Evolutionary conservation across 345 rosid species (phyloP).

Genomic region (Cardiospermum halicacabum): DNA sequence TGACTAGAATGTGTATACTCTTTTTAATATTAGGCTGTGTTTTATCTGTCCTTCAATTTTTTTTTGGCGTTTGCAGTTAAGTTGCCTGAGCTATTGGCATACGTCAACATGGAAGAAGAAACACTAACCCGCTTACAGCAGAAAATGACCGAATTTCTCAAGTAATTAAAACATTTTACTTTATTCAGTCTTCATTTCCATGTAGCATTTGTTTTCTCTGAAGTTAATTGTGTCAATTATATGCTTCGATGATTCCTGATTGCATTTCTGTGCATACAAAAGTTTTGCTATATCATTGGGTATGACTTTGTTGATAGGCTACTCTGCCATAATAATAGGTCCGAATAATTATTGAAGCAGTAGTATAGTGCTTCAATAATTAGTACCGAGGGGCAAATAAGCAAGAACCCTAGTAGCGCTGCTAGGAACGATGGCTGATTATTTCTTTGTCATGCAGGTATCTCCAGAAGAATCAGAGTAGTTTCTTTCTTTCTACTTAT

Average conservation of each 20-base stretch:
- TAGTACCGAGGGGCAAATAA: not conserved
- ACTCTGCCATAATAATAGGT: not conserved
- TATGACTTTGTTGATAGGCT: not conserved
- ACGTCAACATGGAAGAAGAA: constrained; percentile 88
- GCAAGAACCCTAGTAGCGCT: not conserved
- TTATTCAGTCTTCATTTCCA: not conserved
- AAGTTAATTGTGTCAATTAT: not conserved
- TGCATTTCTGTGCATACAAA: not conserved
- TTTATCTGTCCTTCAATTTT: not conserved
- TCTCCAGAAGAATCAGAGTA: constrained; percentile 87
- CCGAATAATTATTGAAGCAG: not conserved
- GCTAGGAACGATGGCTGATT: not conserved
- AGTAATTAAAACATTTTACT: constrained; percentile 33
- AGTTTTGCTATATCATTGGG: not conserved
- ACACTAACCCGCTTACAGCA: constrained; percentile 72
- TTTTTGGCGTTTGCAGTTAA: constrained; percentile 64
- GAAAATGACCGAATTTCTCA: constrained; percentile 78
- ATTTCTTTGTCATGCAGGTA: constrained; percentile 40
- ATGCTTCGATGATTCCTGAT: not conserved
- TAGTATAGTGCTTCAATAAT: no score
- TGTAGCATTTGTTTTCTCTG: not conserved
- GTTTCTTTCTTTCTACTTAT: constrained; percentile 66
- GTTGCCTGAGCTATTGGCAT: constrained; percentile 82
- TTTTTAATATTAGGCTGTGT: not conserved
- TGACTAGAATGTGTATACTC: not conserved